phyloP scores from a whole-genome alignment of 2,329 filamentous ascomycete genomes.

The Fusarium drepaniforme region DNA sequence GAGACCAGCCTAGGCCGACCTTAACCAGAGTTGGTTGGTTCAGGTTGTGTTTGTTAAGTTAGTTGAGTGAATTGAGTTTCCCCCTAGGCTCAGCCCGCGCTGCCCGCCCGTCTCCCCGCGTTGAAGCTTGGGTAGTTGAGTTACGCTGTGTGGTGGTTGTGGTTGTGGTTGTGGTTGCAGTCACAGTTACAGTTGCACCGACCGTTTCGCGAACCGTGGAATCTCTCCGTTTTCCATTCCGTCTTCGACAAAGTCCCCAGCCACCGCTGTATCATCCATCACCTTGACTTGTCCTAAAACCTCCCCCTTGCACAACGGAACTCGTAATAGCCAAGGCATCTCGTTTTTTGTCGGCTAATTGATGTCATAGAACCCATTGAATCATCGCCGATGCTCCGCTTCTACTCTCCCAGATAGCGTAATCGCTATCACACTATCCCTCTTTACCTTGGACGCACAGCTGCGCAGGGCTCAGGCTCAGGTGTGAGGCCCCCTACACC shows the following conservation, averaged over 20 bases:
- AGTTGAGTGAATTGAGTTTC: constrained; percentile 21
- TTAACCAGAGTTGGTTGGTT: not conserved
- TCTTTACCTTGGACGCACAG: not conserved
- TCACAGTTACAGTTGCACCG: not conserved
- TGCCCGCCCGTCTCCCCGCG: constrained; percentile 28
- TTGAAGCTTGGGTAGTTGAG: not conserved
- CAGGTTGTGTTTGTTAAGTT: not conserved
- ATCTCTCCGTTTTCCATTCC: not conserved
- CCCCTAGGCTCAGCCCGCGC: constrained; percentile 21
- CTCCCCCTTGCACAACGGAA: not conserved
- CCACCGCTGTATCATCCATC: not conserved
- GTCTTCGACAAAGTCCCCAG: not conserved
- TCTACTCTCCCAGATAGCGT: not conserved
- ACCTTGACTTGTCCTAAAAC: not conserved
- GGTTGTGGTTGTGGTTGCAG: not conserved
- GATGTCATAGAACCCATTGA: not conserved
- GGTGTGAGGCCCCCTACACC: constrained; percentile 4
- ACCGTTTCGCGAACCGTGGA: not conserved
- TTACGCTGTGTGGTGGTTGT: not conserved
- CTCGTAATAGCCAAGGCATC: not conserved
- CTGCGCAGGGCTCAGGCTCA: not conserved
- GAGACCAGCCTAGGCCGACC: not conserved
- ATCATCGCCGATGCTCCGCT: not conserved
- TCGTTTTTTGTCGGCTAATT: not conserved
- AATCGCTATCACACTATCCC: not conserved